Conservation (phyloP, 805 yeast species). For the Wickerhamomyces bovis region DNA sequence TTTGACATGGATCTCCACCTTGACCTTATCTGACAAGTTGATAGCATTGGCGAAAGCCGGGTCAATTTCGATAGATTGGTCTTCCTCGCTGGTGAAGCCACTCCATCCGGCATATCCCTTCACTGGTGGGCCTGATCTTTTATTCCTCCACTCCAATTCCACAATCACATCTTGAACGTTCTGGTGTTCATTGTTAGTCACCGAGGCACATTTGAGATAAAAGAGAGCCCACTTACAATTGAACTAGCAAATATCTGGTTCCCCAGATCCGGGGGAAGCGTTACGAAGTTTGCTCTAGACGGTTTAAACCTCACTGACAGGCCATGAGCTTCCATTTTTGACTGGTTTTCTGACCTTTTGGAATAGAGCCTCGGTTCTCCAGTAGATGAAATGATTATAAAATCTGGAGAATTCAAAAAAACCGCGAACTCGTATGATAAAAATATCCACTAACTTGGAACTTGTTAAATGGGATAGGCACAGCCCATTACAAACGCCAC, state of each 20-base stretch:
- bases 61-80: slow-evolving; percentile 51
- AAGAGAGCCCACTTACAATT: slow-evolving; percentile 30
- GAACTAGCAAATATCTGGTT: slow-evolving; percentile 43
- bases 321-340: slow-evolving; percentile 10
- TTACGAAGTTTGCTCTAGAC: slow-evolving; percentile 44
- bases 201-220: not conserved
- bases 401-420: not conserved
- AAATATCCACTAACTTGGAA: not conserved
- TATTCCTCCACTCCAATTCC: slow-evolving; percentile 33
- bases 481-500: not conserved
- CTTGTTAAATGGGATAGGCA: not conserved
- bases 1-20: slow-evolving; percentile 38
- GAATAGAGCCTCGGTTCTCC: not conserved
- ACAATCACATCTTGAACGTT: slow-evolving; percentile 49
- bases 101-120: slow-evolving; percentile 58
- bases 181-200: slow-evolving; percentile 25
- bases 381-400: not conserved
- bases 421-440: not conserved
- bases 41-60: slow-evolving; percentile 54
- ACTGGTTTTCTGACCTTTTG: not conserved
- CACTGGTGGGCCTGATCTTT: slow-evolving; percentile 19
- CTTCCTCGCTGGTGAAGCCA: slow-evolving; percentile 40
- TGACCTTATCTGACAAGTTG: slow-evolving; percentile 37
- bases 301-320: slow-evolving; percentile 29
- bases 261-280: slow-evolving; percentile 45